These are phyloP conservation scores for Mrakiaceae sp. DNA, from an alignment of 1,284 basidiomycete genomes.

Conservation along the genomic window DNA sequence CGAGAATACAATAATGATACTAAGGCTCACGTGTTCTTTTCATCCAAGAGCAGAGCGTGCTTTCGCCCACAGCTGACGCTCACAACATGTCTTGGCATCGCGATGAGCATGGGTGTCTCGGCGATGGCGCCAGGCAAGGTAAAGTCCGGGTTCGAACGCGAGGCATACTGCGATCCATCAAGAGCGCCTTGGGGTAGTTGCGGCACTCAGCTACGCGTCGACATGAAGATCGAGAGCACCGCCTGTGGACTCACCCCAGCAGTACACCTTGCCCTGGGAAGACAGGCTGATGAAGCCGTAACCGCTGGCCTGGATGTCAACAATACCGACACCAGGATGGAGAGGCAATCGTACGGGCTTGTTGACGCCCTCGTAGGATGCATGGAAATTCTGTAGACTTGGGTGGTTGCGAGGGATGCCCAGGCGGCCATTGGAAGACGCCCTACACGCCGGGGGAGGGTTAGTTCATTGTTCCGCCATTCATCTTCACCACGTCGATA, in stretches of 20 bases:
- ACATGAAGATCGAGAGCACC: too few species aligned
- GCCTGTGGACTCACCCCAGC: slow-evolving; percentile 8
- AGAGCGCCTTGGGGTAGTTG: background rate
- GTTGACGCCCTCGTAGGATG: slow-evolving; percentile 10
- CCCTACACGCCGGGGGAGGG: background rate
- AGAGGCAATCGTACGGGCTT: slow-evolving; percentile 10
- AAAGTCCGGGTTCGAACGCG: background rate
- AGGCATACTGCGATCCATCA: background rate
- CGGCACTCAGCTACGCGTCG: too few species aligned
- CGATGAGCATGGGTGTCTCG: background rate
- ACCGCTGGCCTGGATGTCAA: slow-evolving; percentile 14
- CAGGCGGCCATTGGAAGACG: slow-evolving; percentile 6
- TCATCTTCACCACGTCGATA: background rate
- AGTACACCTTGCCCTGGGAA: slow-evolving; percentile 1
- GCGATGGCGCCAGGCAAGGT: background rate
- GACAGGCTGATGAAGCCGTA: slow-evolving; percentile 14
- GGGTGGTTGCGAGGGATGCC: slow-evolving; percentile 14
- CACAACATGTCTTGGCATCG: background rate
- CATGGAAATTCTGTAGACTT: background rate
- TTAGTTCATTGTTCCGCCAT: background rate
- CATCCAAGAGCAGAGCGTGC: slow-evolving; percentile 6
- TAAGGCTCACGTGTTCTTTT: slow-evolving; percentile 2
- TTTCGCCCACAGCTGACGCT: slow-evolving; percentile 5
- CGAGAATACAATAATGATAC: background rate
- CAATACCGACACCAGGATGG: slow-evolving; percentile 1